phyloP scores from a whole-genome alignment of 2,329 filamentous ascomycete genomes.

The Diaporthe aspalathi region DNA sequence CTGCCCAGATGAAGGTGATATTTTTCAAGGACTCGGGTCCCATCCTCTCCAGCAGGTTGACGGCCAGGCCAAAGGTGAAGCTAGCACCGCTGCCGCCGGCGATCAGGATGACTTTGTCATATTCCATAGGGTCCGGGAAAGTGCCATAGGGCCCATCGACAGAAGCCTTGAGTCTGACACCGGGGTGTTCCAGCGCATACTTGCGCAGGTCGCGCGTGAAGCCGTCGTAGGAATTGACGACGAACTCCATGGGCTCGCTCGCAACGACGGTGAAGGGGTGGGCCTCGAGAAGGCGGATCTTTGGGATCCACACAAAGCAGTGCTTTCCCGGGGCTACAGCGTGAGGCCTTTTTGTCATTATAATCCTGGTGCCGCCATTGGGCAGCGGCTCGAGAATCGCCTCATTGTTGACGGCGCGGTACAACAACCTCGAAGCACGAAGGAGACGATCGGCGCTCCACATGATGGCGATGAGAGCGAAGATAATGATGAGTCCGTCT shows the following conservation, averaged over 20 bases:
- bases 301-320: conserved; percentile 73
- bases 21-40: conserved; percentile 50
- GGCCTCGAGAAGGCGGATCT: conserved; percentile 65
- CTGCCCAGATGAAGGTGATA: conserved; percentile 63
- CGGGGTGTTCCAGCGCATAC: conserved; percentile 62
- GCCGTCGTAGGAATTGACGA: conserved; percentile 68
- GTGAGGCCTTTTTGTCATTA: conserved; percentile 60
- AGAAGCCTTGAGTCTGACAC: conserved; percentile 60
- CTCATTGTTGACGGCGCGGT: conserved; percentile 61
- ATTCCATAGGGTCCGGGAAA: conserved; percentile 62
- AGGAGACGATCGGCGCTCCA: conserved; percentile 65
- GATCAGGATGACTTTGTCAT: conserved; percentile 68
- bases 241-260: conserved; percentile 65
- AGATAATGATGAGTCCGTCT: conserved; percentile 54
- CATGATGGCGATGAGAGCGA: conserved; percentile 56
- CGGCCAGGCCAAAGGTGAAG: conserved; percentile 64
- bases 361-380: conserved; percentile 65
- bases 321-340: conserved; percentile 67
- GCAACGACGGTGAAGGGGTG: conserved; percentile 73
- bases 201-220: conserved; percentile 68
- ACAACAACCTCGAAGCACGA: conserved; percentile 55
- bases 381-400: conserved; percentile 65
- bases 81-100: conserved; percentile 72
- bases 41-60: conserved; percentile 59
- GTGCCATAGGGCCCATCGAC: conserved; percentile 71